Evolutionary conservation across 2,329 filamentous ascomycete species (phyloP).

Genomic region (Colletotrichum sp.): DNA sequence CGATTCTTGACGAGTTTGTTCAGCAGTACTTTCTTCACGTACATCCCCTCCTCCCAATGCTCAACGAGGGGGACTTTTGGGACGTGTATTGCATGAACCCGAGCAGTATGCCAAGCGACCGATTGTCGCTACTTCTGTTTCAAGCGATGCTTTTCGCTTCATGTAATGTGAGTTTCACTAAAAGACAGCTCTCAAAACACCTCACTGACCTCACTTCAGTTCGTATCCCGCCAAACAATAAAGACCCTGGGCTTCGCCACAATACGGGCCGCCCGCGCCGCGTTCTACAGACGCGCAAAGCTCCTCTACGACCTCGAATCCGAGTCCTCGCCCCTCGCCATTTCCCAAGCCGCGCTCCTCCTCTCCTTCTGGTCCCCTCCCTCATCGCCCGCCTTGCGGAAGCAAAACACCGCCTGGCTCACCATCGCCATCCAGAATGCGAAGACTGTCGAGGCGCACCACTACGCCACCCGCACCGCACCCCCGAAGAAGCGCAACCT

Average conservation of each 20-base stretch:
- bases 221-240: constrained; percentile 43
- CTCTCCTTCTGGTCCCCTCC: constrained; percentile 47
- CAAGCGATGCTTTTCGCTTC: constrained; percentile 51
- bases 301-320: constrained; percentile 50
- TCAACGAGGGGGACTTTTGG: constrained; percentile 52
- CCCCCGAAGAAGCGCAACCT: constrained; percentile 42
- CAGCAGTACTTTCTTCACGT: constrained; percentile 53
- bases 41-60: constrained; percentile 48
- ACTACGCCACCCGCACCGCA: constrained; percentile 39
- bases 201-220: constrained; percentile 28
- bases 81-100: constrained; percentile 41
- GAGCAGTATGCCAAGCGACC: constrained; percentile 25
- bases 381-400: constrained; percentile 31
- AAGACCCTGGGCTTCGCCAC: constrained; percentile 46
- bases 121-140: constrained; percentile 49
- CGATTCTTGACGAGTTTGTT: constrained; percentile 51
- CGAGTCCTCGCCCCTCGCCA: constrained; percentile 44
- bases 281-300: constrained; percentile 44
- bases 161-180: constrained; percentile 36
- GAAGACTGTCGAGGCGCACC: constrained; percentile 48
- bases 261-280: constrained; percentile 47
- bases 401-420: constrained; percentile 54
- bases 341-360: constrained; percentile 46
- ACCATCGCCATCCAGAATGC: constrained; percentile 55
- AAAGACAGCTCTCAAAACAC: neutral